Conservation (phyloP, 2,329 filamentous ascomycete species). For the Xylaria sp. region DNA sequence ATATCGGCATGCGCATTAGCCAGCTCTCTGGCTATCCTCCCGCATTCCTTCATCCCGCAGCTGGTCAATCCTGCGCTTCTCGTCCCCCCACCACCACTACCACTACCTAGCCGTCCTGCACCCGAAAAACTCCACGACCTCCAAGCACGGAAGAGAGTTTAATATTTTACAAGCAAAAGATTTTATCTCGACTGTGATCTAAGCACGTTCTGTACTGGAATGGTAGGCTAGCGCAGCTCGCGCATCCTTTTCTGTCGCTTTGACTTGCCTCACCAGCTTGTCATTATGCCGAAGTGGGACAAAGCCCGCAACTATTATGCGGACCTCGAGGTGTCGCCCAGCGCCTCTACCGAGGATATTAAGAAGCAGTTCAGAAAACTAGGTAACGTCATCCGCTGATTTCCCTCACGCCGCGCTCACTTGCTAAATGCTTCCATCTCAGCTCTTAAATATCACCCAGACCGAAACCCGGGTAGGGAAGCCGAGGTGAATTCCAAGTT, state of each 20-base stretch:
- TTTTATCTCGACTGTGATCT: too few species aligned
- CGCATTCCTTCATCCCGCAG: too few species aligned
- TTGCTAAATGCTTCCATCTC: constrained; percentile 29
- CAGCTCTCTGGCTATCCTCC: neutral
- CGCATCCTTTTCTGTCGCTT: constrained; percentile 8
- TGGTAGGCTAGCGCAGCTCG: constrained; percentile 12
- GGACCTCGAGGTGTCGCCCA: constrained; percentile 72
- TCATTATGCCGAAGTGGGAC: constrained; percentile 70
- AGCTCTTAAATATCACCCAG: constrained; percentile 87
- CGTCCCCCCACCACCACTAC: too few species aligned
- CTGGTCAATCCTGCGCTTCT: too few species aligned
- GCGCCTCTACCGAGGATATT: constrained; percentile 73
- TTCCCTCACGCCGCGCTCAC: constrained; percentile 1
- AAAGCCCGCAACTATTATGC: constrained; percentile 79
- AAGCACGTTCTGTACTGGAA: constrained; percentile 12
- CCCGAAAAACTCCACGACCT: too few species aligned
- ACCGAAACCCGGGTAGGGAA: constrained; percentile 84
- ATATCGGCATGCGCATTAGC: neutral
- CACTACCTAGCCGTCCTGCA: too few species aligned
- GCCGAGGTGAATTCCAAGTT: constrained; percentile 80
- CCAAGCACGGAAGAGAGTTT: too few species aligned
- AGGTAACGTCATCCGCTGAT: constrained; percentile 50
- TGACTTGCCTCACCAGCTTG: constrained; percentile 16
- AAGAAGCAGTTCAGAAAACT: constrained; percentile 87
- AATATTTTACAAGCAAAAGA: too few species aligned